Evolutionary conservation across 1,284 basidiomycete species (phyloP), one percentile per base, ranked within the genome.

Genomic region (Coniferiporia weirii): DNA sequence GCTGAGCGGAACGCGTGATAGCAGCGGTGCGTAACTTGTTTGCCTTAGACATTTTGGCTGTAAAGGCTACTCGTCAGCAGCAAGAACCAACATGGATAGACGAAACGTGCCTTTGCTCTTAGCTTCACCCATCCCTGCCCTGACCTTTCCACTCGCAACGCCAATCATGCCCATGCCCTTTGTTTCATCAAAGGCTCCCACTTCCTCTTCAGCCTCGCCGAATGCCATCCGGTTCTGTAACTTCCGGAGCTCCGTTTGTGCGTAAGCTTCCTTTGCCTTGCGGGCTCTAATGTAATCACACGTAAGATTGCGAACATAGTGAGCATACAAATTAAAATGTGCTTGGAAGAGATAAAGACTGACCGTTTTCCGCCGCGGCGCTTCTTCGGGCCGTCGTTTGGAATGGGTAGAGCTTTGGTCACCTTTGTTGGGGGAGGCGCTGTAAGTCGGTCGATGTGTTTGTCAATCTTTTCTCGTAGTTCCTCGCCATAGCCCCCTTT

Each of bases 101-200:
- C 27, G 38, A 35, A 40, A 74, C 82, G 61, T 64, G 93, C 92
- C 92, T 78, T 89, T 87, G 73, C 85, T 93, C 76, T 92, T 91
- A 34, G 89, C 81, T 71, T 98, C 95, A 59, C 88, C 93, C 50
- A 83, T 73, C 53, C 87, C 87, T 8, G 93, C 95, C 57, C 96
- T 81, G 50, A 99, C 88, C 72, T 91, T 92, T 35, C 96, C 96
- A 15, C 87, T 87, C 17, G 83, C 76, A 54, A 79, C 81, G 49
- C 93, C 93, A 64, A 98, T 93, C 95, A 99, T 98, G 64, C 97
- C 97, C 69, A 99, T 74, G 4, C 97, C 97, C 74, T 95, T 91
- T 10, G 93, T 95, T 78, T 98, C 89, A 75, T 98, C 97, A 69
- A 95, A 97, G 19, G 94, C 93, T 43, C 93, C 95, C 20, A 95